These are phyloP conservation scores for Solanum paucissectum DNA, from an alignment of 257 asterid species.

Conservation along the genomic window DNA sequence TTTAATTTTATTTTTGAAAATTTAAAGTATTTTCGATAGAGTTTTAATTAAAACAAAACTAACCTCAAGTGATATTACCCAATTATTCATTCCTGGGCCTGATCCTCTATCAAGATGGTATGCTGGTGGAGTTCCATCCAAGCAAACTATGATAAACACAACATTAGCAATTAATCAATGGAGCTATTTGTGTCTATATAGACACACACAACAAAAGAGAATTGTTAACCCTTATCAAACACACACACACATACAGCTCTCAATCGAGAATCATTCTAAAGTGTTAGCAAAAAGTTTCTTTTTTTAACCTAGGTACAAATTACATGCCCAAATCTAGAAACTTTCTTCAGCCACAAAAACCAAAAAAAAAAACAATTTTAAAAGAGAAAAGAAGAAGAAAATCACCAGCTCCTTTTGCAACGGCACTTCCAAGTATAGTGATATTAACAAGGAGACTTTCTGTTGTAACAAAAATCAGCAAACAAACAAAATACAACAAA, in stretches of 20 bases:
- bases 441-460: conserved; percentile 21
- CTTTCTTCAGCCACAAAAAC: neutral
- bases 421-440: conserved; percentile 17
- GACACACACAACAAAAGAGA: neutral
- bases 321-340: neutral
- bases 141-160: conserved; percentile 1
- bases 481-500: conserved; percentile 6
- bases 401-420: conserved; percentile 27
- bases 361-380: too few relatives aligned
- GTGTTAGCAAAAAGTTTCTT: neutral
- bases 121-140: conserved; percentile 13
- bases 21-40: too few relatives aligned
- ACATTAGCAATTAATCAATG: neutral
- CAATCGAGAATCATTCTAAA: neutral
- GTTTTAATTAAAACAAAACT: neutral
- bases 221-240: neutral
- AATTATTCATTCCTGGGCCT: neutral
- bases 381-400: neutral
- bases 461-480: conserved; percentile 6
- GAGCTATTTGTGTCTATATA: neutral
- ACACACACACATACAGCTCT: neutral
- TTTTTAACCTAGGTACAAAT: neutral
- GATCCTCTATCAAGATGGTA: conserved; percentile 10
- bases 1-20: too few relatives aligned
- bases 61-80: conserved; percentile 3